Conservation (phyloP, 768 basidiomycete species). For the Filobasidium floriforme region DNA sequence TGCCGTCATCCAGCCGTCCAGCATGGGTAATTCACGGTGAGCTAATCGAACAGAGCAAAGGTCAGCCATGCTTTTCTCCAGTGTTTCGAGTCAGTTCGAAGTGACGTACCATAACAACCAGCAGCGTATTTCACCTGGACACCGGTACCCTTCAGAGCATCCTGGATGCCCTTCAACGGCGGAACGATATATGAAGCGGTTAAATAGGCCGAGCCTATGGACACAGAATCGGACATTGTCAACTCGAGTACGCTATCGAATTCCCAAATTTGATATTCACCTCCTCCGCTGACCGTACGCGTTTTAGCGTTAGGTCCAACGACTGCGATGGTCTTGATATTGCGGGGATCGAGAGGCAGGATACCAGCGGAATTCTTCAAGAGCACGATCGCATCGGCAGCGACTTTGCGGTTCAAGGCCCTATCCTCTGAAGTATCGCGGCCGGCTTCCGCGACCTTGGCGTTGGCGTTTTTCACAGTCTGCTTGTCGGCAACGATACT, state of each 20-base stretch:
- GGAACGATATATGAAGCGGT: conserved; percentile 60
- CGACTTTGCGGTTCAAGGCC: no score
- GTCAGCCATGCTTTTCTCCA: neutral
- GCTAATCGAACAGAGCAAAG: conserved; percentile 45
- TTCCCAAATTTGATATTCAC: conserved; percentile 50
- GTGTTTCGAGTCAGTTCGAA: neutral
- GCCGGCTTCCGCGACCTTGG: neutral
- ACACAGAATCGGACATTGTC: conserved; percentile 60
- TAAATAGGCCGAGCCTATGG: conserved; percentile 50
- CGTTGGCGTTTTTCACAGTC: conserved; percentile 3
- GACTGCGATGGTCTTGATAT: conserved; percentile 53
- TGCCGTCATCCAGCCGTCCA: conserved; percentile 55
- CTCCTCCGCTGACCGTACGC: conserved; percentile 62
- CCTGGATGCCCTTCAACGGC: conserved; percentile 55
- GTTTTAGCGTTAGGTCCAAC: conserved; percentile 55
- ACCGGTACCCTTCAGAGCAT: conserved; percentile 48
- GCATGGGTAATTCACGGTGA: conserved; percentile 59
- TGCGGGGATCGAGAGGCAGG: conserved; percentile 50
- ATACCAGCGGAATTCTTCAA: conserved; percentile 55
- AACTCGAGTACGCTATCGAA: conserved; percentile 57
- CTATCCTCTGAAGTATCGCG: conserved; percentile 19
- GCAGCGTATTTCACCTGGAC: conserved; percentile 52
- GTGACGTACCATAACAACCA: conserved; percentile 57
- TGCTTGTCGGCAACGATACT: neutral
- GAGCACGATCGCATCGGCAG: conserved; percentile 58